A percentile compares a stretch with the other conserved stretches of the same genome.
phyloP scores from a whole-genome alignment of 176 grass and related monocot species.

The Oryza glaberrima region DNA sequence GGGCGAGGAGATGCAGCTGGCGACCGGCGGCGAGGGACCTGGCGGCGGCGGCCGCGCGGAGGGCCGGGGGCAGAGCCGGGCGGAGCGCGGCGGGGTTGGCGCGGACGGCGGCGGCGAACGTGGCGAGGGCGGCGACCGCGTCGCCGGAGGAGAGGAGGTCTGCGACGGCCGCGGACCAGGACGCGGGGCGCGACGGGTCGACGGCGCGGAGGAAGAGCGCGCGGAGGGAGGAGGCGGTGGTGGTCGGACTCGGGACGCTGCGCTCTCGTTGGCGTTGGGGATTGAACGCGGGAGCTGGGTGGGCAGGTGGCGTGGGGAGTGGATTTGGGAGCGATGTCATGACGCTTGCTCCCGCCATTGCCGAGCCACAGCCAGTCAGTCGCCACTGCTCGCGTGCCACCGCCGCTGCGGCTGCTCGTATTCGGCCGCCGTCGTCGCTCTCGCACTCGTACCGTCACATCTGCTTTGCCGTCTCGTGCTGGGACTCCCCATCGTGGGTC shows the following conservation, averaged over 20 bases:
- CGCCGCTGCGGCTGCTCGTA: no score
- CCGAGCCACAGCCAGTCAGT: no score
- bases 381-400: no score
- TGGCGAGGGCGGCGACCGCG: conserved; percentile 43
- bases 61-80: conserved; percentile 58
- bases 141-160: conserved; percentile 69
- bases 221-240: conserved; percentile 40
- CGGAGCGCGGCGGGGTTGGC: conserved; percentile 49
- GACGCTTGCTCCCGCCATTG: conserved; percentile 12
- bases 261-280: background rate
- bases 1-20: conserved; percentile 73
- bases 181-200: conserved; percentile 57
- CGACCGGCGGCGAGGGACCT: conserved; percentile 58
- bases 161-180: conserved; percentile 71
- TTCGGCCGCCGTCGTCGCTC: no score
- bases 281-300: background rate
- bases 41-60: conserved; percentile 60
- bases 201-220: conserved; percentile 59
- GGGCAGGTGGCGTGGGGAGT: background rate
- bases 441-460: no score
- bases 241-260: background rate
- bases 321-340: background rate
- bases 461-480: no score
- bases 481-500: no score
- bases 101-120: conserved; percentile 52